phyloP scores from a whole-genome alignment of 345 rosid genomes.

The Barbarea vulgaris region DNA sequence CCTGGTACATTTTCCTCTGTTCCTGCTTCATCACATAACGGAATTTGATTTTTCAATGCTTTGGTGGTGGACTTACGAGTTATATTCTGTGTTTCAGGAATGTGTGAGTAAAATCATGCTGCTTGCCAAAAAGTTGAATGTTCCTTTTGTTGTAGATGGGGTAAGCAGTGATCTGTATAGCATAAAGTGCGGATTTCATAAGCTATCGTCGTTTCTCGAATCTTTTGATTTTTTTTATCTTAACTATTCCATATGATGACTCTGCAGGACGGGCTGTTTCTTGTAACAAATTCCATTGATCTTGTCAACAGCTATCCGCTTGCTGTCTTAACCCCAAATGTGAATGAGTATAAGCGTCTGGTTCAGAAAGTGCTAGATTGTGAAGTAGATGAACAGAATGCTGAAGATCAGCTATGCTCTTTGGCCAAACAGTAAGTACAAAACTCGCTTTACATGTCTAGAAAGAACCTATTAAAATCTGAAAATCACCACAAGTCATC shows the following conservation, averaged over 20 bases:
- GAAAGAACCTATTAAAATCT: neutral
- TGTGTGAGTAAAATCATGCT: slow-evolving; percentile 74
- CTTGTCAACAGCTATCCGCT: slow-evolving; percentile 74
- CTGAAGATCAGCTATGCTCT: slow-evolving; percentile 58
- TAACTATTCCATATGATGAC: neutral
- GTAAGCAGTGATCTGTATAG: slow-evolving; percentile 44
- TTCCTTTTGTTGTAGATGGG: slow-evolving; percentile 90
- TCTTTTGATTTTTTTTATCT: neutral
- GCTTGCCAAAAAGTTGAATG: slow-evolving; percentile 66
- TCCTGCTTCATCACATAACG: slow-evolving; percentile 5
- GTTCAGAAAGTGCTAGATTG: slow-evolving; percentile 70
- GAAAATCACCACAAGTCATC: neutral
- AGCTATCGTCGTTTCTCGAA: neutral
- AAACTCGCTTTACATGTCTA: neutral
- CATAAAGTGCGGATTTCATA: neutral
- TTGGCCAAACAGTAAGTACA: slow-evolving; percentile 67
- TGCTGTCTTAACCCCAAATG: slow-evolving; percentile 89
- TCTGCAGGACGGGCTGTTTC: slow-evolving; percentile 87
- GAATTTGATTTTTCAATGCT: neutral
- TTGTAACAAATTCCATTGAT: slow-evolving; percentile 65
- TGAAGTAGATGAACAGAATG: slow-evolving; percentile 65
- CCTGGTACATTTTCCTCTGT: slow-evolving; percentile 50
- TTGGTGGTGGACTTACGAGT: neutral
- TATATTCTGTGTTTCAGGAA: slow-evolving; percentile 58
- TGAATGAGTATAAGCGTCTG: slow-evolving; percentile 89